These are phyloP conservation scores for Pseudogymnoascus sp. DNA, from an alignment of 2,329 filamentous ascomycete species.

Conservation along the genomic window DNA sequence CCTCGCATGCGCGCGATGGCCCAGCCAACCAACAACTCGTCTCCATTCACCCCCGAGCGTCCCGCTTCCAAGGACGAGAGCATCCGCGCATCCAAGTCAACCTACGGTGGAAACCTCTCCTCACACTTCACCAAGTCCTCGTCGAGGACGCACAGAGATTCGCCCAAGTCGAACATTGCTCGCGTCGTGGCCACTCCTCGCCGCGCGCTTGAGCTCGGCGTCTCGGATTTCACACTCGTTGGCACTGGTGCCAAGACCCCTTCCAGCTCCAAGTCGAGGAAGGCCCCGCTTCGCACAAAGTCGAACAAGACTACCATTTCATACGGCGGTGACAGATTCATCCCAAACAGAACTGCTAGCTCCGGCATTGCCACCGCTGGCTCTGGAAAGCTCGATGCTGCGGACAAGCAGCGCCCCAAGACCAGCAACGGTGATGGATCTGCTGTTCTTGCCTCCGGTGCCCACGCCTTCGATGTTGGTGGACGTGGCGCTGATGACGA, in stretches of 20 bases:
- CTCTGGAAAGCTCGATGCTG: conserved; percentile 69
- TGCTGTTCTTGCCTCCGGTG: conserved; percentile 60
- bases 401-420: conserved; percentile 66
- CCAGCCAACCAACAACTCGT: conserved; percentile 48
- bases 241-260: conserved; percentile 69
- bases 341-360: conserved; percentile 85
- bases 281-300: conserved; percentile 46
- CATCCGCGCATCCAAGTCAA: conserved; percentile 54
- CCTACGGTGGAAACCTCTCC: conserved; percentile 72
- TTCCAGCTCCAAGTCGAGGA: conserved; percentile 45
- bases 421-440: conserved; percentile 64
- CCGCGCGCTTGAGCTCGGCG: conserved; percentile 75
- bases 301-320: conserved; percentile 66
- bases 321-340: conserved; percentile 86
- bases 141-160: conserved; percentile 68
- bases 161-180: conserved; percentile 94
- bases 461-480: conserved; percentile 56
- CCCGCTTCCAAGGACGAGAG: conserved; percentile 46
- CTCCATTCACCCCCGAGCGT: conserved; percentile 69
- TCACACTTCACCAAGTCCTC: conserved; percentile 66
- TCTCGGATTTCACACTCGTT: conserved; percentile 86
- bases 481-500: conserved; percentile 62
- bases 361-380: conserved; percentile 77
- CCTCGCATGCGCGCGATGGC: conserved; percentile 57
- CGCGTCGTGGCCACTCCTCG: conserved; percentile 62